phyloP scores from a whole-genome alignment of 1,284 basidiomycete genomes.

The Austroboletus niveus region DNA sequence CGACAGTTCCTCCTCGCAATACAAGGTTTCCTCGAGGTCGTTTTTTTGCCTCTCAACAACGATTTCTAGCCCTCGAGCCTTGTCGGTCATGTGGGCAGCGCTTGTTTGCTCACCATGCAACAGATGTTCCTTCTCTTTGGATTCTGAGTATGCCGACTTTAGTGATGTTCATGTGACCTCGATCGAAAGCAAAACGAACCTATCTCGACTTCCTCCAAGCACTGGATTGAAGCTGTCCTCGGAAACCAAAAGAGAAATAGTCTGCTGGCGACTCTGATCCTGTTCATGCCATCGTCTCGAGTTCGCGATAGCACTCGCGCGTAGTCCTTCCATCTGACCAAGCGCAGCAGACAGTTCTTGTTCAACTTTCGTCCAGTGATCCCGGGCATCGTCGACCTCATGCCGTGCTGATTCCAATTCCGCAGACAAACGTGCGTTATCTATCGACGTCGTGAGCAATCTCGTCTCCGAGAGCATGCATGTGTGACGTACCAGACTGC shows the following conservation, averaged over 20 bases:
- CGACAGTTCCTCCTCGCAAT: slow-evolving; percentile 51
- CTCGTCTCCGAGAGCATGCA: slow-evolving; percentile 3
- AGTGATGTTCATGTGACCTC: neutral
- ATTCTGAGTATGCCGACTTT: slow-evolving; percentile 36
- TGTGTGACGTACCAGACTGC: slow-evolving; percentile 18
- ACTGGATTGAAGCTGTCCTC: slow-evolving; percentile 55
- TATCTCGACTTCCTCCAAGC: slow-evolving; percentile 47
- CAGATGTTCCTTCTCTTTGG: slow-evolving; percentile 42
- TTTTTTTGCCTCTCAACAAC: slow-evolving; percentile 39
- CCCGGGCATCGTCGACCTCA: slow-evolving; percentile 6
- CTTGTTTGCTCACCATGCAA: slow-evolving; percentile 46
- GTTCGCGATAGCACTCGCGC: slow-evolving; percentile 9
- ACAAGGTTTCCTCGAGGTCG: slow-evolving; percentile 36
- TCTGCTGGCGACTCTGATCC: slow-evolving; percentile 56
- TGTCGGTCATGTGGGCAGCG: slow-evolving; percentile 39
- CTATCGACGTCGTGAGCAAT: slow-evolving; percentile 7
- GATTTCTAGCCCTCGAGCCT: slow-evolving; percentile 42
- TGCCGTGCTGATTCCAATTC: slow-evolving; percentile 18
- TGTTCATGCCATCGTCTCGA: slow-evolving; percentile 30
- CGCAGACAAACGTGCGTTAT: slow-evolving; percentile 15
- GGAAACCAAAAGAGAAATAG: slow-evolving; percentile 64
- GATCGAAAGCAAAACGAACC: slow-evolving; percentile 36
- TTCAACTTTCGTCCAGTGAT: slow-evolving; percentile 18
- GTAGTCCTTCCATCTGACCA: slow-evolving; percentile 19
- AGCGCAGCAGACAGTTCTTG: slow-evolving; percentile 21